These are phyloP conservation scores for Pichia sp. DNA, from an alignment of 1,139 yeast species.

Conservation along the genomic window DNA sequence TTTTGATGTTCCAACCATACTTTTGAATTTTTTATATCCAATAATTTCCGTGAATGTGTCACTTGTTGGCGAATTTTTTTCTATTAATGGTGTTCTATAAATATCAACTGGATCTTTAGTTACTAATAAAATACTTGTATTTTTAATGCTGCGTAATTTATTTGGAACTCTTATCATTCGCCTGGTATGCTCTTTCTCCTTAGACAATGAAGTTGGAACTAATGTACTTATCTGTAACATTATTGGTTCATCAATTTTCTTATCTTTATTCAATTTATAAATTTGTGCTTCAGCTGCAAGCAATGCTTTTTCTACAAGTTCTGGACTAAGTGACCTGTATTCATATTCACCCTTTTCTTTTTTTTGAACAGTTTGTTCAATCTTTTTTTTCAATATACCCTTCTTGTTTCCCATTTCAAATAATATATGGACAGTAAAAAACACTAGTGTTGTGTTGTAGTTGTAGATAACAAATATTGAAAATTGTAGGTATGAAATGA, in stretches of 20 bases:
- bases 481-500: too few species aligned
- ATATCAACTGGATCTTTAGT: slow-evolving; percentile 63
- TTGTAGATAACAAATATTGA: too few species aligned
- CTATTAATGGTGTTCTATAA: slow-evolving; percentile 43
- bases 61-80: slow-evolving; percentile 48
- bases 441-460: too few species aligned
- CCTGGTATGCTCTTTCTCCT: slow-evolving; percentile 52
- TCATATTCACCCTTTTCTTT: slow-evolving; percentile 8
- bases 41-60: slow-evolving; percentile 53
- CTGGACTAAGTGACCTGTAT: slow-evolving; percentile 4
- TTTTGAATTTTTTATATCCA: slow-evolving; percentile 50
- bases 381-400: slow-evolving; percentile 9
- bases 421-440: too few species aligned
- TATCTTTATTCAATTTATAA: slow-evolving; percentile 14
- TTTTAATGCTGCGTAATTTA: slow-evolving; percentile 41
- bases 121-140: slow-evolving; percentile 48
- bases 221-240: slow-evolving; percentile 51
- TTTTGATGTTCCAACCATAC: slow-evolving; percentile 40
- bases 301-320: slow-evolving; percentile 8
- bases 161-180: slow-evolving; percentile 58
- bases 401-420: slow-evolving; percentile 3
- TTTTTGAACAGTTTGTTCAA: background rate
- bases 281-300: slow-evolving; percentile 18
- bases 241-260: slow-evolving; percentile 31
- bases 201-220: slow-evolving; percentile 42